A percentile compares a stretch with the other conserved stretches of the same genome.
These are phyloP conservation scores for Saksenaea vasiformis DNA, from an alignment of 371 early-diverging fungal genomes.

Conservation along the genomic window DNA sequence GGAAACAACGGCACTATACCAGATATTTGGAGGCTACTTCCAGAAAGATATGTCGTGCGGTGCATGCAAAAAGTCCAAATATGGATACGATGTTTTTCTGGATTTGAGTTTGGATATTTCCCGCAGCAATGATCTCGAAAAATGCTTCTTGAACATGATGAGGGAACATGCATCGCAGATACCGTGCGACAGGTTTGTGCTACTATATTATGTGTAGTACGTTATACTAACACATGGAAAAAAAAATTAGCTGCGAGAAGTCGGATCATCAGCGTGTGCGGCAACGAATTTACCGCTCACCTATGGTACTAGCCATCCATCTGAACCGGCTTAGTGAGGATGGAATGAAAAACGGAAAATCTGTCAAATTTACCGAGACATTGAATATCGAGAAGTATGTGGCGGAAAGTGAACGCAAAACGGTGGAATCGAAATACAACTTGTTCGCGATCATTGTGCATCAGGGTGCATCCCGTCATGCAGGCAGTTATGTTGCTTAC, in stretches of 20 bases:
- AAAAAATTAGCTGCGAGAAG: constrained; percentile 47
- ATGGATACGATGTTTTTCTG: constrained; percentile 70
- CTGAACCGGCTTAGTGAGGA: constrained; percentile 80
- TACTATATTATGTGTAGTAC: not conserved
- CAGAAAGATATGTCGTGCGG: constrained; percentile 74
- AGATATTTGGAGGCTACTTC: constrained; percentile 83
- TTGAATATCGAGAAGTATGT: constrained; percentile 41
- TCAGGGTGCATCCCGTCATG: constrained; percentile 69
- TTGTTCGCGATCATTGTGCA: constrained; percentile 83
- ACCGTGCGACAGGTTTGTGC: constrained; percentile 31
- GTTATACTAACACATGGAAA: not conserved
- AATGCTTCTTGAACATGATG: constrained; percentile 27
- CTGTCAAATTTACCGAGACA: constrained; percentile 45
- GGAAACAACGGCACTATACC: constrained; percentile 78
- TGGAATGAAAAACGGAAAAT: constrained; percentile 52
- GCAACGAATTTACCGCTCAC: constrained; percentile 70
- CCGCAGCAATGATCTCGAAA: constrained; percentile 61
- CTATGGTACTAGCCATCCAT: constrained; percentile 72
- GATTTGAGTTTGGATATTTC: constrained; percentile 76
- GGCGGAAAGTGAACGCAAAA: constrained; percentile 35
- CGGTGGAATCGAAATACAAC: constrained; percentile 46
- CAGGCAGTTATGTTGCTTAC: constrained; percentile 84
- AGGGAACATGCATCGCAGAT: constrained; percentile 12
- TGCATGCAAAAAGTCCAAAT: constrained; percentile 64
- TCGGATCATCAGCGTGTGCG: constrained; percentile 61